Evolutionary conservation across 2,329 filamentous ascomycete species (phyloP).

Genomic region (Dryadomyces quercus-mongolicae): DNA sequence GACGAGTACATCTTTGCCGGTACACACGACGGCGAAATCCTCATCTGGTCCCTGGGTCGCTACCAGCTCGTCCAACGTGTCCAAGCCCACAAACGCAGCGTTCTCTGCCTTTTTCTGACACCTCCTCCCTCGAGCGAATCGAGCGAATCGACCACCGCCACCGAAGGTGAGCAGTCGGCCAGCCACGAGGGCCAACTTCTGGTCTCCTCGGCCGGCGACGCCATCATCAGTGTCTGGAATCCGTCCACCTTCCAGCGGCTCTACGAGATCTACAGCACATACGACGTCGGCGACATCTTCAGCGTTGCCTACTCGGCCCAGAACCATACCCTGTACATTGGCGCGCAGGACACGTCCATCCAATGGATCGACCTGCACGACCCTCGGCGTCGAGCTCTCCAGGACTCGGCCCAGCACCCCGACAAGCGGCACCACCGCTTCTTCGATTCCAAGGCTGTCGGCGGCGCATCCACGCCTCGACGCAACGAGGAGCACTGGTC

Average conservation of each 20-base stretch:
- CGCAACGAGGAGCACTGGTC: conserved; percentile 48
- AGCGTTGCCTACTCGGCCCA: conserved; percentile 79
- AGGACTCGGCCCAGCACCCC: conserved; percentile 57
- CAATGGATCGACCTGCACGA: conserved; percentile 79
- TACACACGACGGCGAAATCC: conserved; percentile 84
- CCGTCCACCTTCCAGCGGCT: conserved; percentile 62
- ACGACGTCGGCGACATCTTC: conserved; percentile 93
- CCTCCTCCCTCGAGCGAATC: conserved; percentile 36
- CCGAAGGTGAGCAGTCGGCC: background rate
- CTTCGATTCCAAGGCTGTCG: conserved; percentile 82
- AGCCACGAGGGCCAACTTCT: conserved; percentile 37
- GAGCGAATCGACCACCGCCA: too few species aligned
- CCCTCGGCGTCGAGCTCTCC: conserved; percentile 43
- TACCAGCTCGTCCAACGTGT: conserved; percentile 71
- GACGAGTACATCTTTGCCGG: conserved; percentile 78
- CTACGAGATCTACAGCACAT: conserved; percentile 84
- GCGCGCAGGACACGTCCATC: conserved; percentile 87
- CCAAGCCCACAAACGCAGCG: conserved; percentile 82
- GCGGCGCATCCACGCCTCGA: conserved; percentile 66
- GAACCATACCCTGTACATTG: conserved; percentile 75
- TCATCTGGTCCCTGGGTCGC: conserved; percentile 80
- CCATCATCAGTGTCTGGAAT: conserved; percentile 89
- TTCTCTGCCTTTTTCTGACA: conserved; percentile 70
- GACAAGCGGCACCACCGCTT: conserved; percentile 73
- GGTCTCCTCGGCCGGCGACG: conserved; percentile 88